These are phyloP conservation scores for Emergomyces orientalis DNA, from an alignment of 2,329 filamentous ascomycete species.

Conservation along the genomic window DNA sequence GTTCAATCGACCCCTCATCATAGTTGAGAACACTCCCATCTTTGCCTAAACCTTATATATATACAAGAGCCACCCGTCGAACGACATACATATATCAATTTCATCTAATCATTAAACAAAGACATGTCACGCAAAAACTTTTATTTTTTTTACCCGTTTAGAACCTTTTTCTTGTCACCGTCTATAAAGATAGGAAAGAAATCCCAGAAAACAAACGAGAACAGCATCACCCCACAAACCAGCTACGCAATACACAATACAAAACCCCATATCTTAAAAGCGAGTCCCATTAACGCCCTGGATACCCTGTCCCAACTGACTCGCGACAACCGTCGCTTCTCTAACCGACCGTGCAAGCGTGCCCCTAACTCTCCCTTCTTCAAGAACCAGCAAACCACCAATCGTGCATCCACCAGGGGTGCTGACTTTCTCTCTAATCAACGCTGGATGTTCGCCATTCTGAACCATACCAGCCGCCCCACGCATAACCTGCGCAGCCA, in stretches of 20 bases:
- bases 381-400: conserved; percentile 51
- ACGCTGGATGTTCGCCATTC: conserved; percentile 50
- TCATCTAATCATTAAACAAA: conserved; percentile 5
- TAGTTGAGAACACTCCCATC: not conserved
- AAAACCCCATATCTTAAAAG: conserved; percentile 9
- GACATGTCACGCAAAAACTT: not conserved
- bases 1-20: not conserved
- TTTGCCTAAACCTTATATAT: not conserved
- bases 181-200: conserved; percentile 1
- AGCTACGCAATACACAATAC: not conserved
- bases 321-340: conserved; percentile 51
- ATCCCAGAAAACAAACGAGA: not conserved
- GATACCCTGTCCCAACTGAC: conserved; percentile 46
- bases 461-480: conserved; percentile 51
- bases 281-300: conserved; percentile 42
- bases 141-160: not conserved
- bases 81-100: not conserved
- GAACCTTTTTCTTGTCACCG: not conserved
- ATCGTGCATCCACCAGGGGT: conserved; percentile 57
- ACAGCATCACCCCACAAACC: not conserved
- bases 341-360: conserved; percentile 47
- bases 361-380: conserved; percentile 48
- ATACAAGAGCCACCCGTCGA: not conserved
- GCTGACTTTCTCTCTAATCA: conserved; percentile 51
- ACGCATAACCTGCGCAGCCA: conserved; percentile 54